A percentile compares a stretch with the other conserved stretches of the same genome.
Evolutionary conservation across 441 rosid species (phyloP).

Genomic region (Eruca vesicaria): DNA sequence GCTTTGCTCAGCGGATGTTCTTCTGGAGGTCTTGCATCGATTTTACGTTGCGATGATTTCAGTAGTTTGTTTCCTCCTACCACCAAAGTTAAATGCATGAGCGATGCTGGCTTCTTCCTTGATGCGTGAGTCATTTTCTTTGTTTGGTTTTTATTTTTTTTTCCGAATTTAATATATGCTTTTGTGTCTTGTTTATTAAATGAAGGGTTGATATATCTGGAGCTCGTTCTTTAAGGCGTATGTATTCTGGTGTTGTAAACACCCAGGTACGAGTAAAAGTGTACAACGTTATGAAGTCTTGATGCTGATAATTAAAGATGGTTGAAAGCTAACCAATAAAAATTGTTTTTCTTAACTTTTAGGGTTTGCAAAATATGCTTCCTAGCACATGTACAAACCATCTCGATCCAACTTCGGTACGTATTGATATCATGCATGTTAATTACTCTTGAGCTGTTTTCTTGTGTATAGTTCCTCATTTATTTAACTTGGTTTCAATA

Average conservation of each 20-base stretch:
- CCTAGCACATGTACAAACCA: slow-evolving; percentile 66
- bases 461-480: not conserved
- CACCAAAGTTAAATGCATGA: slow-evolving; percentile 83
- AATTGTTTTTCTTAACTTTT: not conserved
- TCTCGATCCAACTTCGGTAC: slow-evolving; percentile 77
- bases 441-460: not conserved
- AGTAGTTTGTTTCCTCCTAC: slow-evolving; percentile 49
- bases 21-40: slow-evolving; percentile 85
- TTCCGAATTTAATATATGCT: not conserved
- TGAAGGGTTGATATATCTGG: slow-evolving; percentile 81
- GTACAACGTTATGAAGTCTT: not conserved
- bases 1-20: slow-evolving; percentile 94
- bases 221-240: slow-evolving; percentile 62
- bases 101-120: slow-evolving; percentile 93
- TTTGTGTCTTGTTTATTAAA: slow-evolving; percentile 21
- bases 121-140: slow-evolving; percentile 56
- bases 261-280: slow-evolving; percentile 55
- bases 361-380: slow-evolving; percentile 57
- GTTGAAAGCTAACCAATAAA: not conserved
- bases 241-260: slow-evolving; percentile 66
- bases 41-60: slow-evolving; percentile 86
- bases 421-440: no score
- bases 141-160: not conserved
- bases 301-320: not conserved
- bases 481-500: not conserved